These are phyloP conservation scores for Pleomassaria siparia DNA, from an alignment of 2,329 filamentous ascomycete genomes.

Conservation along the genomic window DNA sequence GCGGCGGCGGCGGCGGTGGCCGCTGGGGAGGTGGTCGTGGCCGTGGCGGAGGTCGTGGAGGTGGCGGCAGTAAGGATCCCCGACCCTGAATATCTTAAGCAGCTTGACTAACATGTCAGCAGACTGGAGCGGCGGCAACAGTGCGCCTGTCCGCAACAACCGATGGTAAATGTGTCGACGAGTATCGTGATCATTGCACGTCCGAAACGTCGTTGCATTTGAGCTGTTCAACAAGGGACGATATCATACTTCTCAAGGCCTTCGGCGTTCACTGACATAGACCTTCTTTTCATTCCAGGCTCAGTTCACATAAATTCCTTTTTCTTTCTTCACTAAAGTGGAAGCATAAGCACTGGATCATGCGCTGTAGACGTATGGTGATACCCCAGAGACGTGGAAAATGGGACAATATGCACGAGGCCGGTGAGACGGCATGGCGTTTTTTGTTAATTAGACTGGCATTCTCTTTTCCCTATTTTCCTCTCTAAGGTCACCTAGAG, in stretches of 20 bases:
- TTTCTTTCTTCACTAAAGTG: slow-evolving; percentile 6
- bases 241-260: slow-evolving; percentile 1
- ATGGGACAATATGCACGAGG: slow-evolving; percentile 16
- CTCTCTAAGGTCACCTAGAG: not conserved
- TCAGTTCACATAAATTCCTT: slow-evolving; percentile 7
- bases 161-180: slow-evolving; percentile 37
- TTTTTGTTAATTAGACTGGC: slow-evolving; percentile 29
- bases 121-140: slow-evolving; percentile 44
- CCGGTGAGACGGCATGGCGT: slow-evolving; percentile 13
- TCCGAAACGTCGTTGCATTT: not conserved
- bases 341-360: slow-evolving; percentile 13
- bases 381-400: slow-evolving; percentile 32
- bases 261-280: slow-evolving; percentile 31
- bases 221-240: not conserved
- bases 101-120: slow-evolving; percentile 15
- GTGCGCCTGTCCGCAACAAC: slow-evolving; percentile 43
- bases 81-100: not conserved
- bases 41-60: slow-evolving; percentile 63
- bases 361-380: slow-evolving; percentile 26
- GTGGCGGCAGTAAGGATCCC: slow-evolving; percentile 50
- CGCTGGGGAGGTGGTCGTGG: slow-evolving; percentile 70
- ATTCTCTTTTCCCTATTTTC: slow-evolving; percentile 18
- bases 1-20: slow-evolving; percentile 73
- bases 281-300: slow-evolving; percentile 14
- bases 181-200: slow-evolving; percentile 6